Evolutionary conservation across 306 rosid genomes (phyloP).

Genomic region (Rosa multiflora): DNA sequence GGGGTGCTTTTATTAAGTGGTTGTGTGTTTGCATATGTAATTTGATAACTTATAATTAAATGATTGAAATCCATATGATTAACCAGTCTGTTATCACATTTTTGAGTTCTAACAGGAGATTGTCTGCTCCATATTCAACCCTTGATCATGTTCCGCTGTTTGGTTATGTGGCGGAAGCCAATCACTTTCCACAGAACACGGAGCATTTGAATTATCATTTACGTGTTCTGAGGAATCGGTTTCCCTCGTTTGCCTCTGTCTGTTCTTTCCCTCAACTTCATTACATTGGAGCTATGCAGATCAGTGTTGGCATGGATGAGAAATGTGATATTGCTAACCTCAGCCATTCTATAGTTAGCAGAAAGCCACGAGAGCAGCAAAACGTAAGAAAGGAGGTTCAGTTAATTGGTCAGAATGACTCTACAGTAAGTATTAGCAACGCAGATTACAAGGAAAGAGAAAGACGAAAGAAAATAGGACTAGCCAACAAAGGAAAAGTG

Average conservation of each 20-base stretch:
- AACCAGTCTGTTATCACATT: background rate
- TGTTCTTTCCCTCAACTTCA: constrained; percentile 36
- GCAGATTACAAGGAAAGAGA: constrained; percentile 53
- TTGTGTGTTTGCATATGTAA: background rate
- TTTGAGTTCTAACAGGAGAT: constrained; percentile 44
- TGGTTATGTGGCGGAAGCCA: constrained; percentile 36
- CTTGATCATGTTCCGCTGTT: constrained; percentile 29
- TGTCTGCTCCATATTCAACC: constrained; percentile 34
- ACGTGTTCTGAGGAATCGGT: constrained; percentile 26
- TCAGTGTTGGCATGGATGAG: constrained; percentile 32
- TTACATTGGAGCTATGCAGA: constrained; percentile 34
- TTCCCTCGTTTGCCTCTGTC: constrained; percentile 25
- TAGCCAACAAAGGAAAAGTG: constrained; percentile 82
- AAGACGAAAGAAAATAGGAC: constrained; percentile 71
- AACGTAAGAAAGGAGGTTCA: constrained; percentile 25
- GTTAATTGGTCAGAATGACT: constrained; percentile 19
- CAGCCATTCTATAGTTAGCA: constrained; percentile 22
- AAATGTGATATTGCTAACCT: constrained; percentile 21
- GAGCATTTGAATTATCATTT: constrained; percentile 30
- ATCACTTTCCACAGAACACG: constrained; percentile 21
- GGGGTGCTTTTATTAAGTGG: background rate
- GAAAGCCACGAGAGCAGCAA: constrained; percentile 26
- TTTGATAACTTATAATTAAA: background rate
- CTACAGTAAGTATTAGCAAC: constrained; percentile 17
- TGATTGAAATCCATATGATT: background rate